Evolutionary conservation across 2,329 filamentous ascomycete genomes (phyloP).

Genomic region (Ambrosiella beaveri): DNA sequence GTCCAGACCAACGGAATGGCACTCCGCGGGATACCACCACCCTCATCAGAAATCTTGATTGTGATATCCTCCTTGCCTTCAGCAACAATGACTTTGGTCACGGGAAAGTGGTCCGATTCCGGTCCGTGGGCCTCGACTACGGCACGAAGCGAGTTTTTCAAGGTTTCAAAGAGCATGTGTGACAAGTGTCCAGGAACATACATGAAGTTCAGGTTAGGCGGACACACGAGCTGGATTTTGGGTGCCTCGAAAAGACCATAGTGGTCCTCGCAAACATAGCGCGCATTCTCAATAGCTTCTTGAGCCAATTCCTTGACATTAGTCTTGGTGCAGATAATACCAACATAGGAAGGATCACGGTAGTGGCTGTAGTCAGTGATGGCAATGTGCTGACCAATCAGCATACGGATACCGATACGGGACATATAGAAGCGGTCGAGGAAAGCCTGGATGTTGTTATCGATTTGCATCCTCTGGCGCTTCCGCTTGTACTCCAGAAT

Average conservation of each 20-base stretch:
- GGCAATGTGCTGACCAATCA: slow-evolving; percentile 96
- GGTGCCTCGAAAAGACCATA: slow-evolving; percentile 95
- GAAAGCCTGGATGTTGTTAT: slow-evolving; percentile 92
- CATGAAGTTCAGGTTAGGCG: slow-evolving; percentile 92
- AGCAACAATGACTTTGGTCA: slow-evolving; percentile 93
- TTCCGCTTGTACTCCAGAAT: slow-evolving; percentile 97
- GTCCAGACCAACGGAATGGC: slow-evolving; percentile 98
- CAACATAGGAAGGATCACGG: slow-evolving; percentile 83
- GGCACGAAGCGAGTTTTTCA: slow-evolving; percentile 94
- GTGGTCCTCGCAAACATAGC: slow-evolving; percentile 98
- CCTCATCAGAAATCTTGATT: slow-evolving; percentile 95
- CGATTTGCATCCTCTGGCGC: slow-evolving; percentile 93
- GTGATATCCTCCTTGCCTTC: slow-evolving; percentile 98
- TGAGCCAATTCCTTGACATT: slow-evolving; percentile 89
- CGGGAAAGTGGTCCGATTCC: slow-evolving; percentile 88
- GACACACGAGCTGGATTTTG: slow-evolving; percentile 91
- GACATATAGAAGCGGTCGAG: slow-evolving; percentile 99
- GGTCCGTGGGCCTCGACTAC: slow-evolving; percentile 91
- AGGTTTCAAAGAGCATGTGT: slow-evolving; percentile 97
- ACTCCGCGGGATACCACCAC: slow-evolving; percentile 82
- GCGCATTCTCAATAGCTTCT: slow-evolving; percentile 94
- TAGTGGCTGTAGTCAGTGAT: slow-evolving; percentile 84
- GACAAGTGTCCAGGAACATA: slow-evolving; percentile 97
- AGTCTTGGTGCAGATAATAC: slow-evolving; percentile 97
- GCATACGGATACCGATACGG: slow-evolving; percentile 95